These are phyloP conservation scores for Fagopyrum tataricum DNA, from an alignment of 148 eudicot genomes.

Conservation along the genomic window DNA sequence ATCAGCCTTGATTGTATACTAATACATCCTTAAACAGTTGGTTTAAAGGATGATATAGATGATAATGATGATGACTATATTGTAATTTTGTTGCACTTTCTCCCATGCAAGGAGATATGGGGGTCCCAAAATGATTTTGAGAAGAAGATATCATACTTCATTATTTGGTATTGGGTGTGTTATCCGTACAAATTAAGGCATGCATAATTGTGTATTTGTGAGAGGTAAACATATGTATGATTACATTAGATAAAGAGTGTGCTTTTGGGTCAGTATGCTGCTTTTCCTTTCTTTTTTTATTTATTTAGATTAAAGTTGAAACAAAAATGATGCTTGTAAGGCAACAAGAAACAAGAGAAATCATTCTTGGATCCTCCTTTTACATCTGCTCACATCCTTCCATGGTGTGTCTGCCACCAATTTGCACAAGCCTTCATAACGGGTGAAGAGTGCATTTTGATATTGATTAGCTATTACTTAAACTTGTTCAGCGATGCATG, in stretches of 20 bases:
- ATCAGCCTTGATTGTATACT: background rate
- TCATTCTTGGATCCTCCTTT: slow-evolving; percentile 10
- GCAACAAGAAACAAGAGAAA: slow-evolving; percentile 10
- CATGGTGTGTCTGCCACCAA: slow-evolving; percentile 1
- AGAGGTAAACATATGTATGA: background rate
- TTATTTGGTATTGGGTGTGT: background rate
- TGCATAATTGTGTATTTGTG: background rate
- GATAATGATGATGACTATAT: background rate
- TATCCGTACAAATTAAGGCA: too few relatives aligned
- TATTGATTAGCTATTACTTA: background rate
- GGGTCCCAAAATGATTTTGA: slow-evolving; percentile 13
- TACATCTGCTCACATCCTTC: slow-evolving; percentile 11
- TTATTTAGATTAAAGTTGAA: background rate
- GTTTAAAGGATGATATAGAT: background rate
- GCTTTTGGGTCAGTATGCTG: slow-evolving; percentile 10
- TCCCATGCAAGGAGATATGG: slow-evolving; percentile 14
- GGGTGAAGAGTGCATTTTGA: background rate
- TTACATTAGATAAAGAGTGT: background rate
- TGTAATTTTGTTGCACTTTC: slow-evolving; percentile 11
- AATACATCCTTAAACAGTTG: background rate
- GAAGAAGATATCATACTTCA: background rate
- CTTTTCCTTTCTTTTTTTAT: background rate
- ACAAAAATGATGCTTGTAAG: background rate
- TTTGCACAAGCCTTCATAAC: background rate
- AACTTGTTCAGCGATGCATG: background rate